phyloP scores from a whole-genome alignment of 139 green algal genomes.

The Auxenochlorella pyrenoidosa region DNA sequence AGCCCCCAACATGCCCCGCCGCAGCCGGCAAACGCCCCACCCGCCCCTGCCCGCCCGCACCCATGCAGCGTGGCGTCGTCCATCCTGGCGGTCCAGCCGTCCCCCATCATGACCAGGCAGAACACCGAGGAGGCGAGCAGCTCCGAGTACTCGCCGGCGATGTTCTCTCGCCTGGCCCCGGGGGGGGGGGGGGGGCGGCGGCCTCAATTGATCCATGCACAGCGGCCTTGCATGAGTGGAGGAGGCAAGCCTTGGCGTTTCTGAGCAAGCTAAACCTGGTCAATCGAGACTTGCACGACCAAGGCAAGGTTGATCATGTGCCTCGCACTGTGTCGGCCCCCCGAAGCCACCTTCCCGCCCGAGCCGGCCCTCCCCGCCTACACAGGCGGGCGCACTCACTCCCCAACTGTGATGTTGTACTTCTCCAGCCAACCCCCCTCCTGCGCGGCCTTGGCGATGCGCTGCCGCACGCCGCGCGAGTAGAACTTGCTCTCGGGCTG shows the following conservation, averaged over 20 bases:
- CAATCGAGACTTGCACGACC: no score
- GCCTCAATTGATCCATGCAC: no score
- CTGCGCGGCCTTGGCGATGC: not conserved
- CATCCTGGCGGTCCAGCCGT: constrained; percentile 66
- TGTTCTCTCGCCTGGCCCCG: not conserved
- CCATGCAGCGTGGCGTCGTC: constrained; percentile 76
- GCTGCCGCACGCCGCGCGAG: constrained; percentile 28
- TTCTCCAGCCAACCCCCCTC: constrained; percentile 45
- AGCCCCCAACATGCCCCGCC: no score
- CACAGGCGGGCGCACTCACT: not conserved
- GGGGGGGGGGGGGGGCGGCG: not conserved
- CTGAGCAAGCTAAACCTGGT: no score
- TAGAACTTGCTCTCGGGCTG: constrained; percentile 13
- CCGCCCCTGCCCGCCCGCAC: constrained; percentile 42
- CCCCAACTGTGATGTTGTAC: constrained; percentile 52
- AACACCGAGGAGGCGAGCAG: constrained; percentile 28
- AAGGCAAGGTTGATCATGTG: no score
- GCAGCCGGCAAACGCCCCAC: no score
- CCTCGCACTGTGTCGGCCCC: no score
- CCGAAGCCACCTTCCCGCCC: no score
- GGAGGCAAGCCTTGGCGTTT: no score
- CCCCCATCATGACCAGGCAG: constrained; percentile 51
- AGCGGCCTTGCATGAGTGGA: no score
- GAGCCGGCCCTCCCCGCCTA: no score
- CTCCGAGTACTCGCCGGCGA: not conserved